Evolutionary conservation across 257 asterid species (phyloP).

Genomic region (Gardenia jasminoides): DNA sequence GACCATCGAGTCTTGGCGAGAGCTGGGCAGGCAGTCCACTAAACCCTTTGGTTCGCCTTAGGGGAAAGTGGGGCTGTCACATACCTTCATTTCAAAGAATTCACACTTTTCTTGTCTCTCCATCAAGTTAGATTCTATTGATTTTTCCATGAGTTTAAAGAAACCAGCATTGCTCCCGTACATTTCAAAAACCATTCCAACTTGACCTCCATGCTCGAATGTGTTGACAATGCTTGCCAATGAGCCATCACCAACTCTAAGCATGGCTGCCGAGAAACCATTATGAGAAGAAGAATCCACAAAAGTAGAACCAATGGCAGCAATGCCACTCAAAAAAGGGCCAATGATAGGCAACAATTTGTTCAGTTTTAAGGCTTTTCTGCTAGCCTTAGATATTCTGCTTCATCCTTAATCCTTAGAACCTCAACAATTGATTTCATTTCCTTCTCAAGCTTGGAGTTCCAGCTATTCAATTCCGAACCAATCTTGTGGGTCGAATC

Average conservation of each 20-base stretch:
- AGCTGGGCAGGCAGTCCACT: too few relatives aligned
- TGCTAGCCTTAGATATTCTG: constrained; percentile 47
- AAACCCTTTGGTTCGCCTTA: too few relatives aligned
- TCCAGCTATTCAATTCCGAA: constrained; percentile 60
- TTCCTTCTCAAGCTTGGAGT: constrained; percentile 31
- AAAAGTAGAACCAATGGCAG: constrained; percentile 49
- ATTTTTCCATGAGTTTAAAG: too few relatives aligned
- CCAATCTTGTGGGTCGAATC: not conserved
- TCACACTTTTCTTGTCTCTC: constrained; percentile 68
- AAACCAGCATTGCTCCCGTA: constrained; percentile 73
- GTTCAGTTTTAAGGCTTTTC: constrained; percentile 53
- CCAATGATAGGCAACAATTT: constrained; percentile 41
- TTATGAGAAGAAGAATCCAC: constrained; percentile 27
- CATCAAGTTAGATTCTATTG: constrained; percentile 49
- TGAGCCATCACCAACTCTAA: constrained; percentile 59
- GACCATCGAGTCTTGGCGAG: too few relatives aligned
- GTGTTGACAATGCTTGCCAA: constrained; percentile 62
- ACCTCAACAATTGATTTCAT: constrained; percentile 31
- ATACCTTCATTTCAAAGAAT: constrained; percentile 56
- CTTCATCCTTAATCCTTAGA: constrained; percentile 40
- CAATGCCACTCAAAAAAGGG: constrained; percentile 61
- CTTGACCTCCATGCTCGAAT: constrained; percentile 72
- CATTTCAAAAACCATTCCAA: constrained; percentile 89
- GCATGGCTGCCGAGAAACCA: constrained; percentile 34
- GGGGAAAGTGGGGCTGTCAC: too few relatives aligned